Percentiles rank a stretch among this genome's conserved stretches.
Evolutionary conservation across 2,329 filamentous ascomycete genomes (phyloP).

Genomic region (Venturia carpophila): DNA sequence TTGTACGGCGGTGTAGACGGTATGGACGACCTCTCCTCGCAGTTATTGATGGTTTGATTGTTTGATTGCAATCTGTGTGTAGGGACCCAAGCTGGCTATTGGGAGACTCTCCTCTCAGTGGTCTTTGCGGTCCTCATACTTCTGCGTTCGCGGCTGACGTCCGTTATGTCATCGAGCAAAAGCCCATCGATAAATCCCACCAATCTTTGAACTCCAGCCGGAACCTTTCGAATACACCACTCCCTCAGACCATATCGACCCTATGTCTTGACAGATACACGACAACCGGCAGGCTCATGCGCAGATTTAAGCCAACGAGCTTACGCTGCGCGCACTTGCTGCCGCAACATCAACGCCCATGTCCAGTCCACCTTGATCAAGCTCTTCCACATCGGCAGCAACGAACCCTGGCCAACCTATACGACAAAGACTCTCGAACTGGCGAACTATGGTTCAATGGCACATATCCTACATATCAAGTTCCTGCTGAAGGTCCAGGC

Average conservation of each 20-base stretch:
- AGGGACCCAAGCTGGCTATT: too few species aligned
- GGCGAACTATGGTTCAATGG: conserved; percentile 14
- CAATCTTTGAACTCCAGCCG: background rate
- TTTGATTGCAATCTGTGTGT: too few species aligned
- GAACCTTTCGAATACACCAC: too few species aligned
- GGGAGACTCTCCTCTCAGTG: too few species aligned
- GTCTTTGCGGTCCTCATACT: background rate
- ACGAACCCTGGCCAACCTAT: conserved; percentile 15
- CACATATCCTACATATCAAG: conserved; percentile 2
- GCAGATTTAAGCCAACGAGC: conserved; percentile 15
- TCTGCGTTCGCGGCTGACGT: background rate
- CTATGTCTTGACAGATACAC: conserved; percentile 9
- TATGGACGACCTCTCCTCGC: too few species aligned
- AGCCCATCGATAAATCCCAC: background rate
- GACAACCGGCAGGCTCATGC: conserved; percentile 17
- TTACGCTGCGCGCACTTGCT: conserved; percentile 1
- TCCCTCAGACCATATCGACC: background rate
- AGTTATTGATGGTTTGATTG: too few species aligned
- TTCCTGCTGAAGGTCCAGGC: conserved; percentile 9
- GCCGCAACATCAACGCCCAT: conserved; percentile 7
- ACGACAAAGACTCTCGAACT: conserved; percentile 5
- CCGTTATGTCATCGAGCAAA: background rate
- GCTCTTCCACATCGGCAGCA: background rate
- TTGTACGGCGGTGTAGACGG: too few species aligned
- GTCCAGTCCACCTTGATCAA: conserved; percentile 6